Conservation (phyloP, 129 eudicot species). For the sunflower (Helianthus annuus) region DNA sequence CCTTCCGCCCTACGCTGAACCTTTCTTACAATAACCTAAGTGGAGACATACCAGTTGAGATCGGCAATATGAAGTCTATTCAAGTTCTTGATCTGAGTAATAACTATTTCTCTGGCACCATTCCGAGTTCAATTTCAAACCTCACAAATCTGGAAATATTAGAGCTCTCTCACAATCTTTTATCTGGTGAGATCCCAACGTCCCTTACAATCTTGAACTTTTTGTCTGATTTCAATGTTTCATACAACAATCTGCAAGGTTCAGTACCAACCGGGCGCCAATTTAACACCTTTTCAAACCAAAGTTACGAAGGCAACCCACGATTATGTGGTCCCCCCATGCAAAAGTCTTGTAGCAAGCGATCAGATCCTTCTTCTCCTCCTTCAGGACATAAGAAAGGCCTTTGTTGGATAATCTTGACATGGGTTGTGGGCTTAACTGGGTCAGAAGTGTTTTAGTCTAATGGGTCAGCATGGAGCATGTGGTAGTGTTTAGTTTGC, state of each 20-base stretch:
- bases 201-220: neutral
- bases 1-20: neutral
- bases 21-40: slow-evolving; percentile 29
- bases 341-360: neutral
- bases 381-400: neutral
- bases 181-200: neutral
- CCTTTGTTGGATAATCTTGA: no score
- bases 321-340: neutral
- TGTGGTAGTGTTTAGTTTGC: no score
- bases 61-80: slow-evolving; percentile 34
- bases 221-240: neutral
- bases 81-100: slow-evolving; percentile 7
- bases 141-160: neutral
- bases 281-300: neutral
- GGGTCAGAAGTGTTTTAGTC: no score
- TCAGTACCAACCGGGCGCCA: neutral
- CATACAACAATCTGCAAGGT: neutral
- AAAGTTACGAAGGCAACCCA: neutral
- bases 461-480: no score
- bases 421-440: no score
- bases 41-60: slow-evolving; percentile 39
- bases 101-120: neutral
- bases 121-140: neutral
- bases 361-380: neutral
- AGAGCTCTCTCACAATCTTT: neutral